Evolutionary conservation across 805 yeast genomes (phyloP).

Genomic region (Hanseniaspora hatyaiensis): DNA sequence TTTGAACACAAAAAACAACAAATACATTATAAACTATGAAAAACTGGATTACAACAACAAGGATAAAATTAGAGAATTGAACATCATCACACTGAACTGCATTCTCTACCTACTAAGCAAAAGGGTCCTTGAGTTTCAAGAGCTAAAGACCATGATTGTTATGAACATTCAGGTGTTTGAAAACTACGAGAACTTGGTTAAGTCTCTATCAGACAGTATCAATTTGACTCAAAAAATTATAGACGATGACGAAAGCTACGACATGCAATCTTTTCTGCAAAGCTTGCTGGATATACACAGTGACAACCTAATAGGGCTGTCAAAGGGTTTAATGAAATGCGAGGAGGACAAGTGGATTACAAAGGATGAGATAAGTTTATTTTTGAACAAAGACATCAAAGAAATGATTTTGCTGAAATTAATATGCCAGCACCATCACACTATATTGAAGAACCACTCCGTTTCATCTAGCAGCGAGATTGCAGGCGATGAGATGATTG

Average conservation of each 20-base stretch:
- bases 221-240: constrained; percentile 7
- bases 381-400: constrained; percentile 62
- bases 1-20: neutral
- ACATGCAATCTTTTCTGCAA: constrained; percentile 31
- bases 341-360: constrained; percentile 33
- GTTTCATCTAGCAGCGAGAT: neutral
- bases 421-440: constrained; percentile 74
- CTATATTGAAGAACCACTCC: constrained; percentile 37
- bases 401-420: constrained; percentile 82
- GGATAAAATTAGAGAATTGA: constrained; percentile 4
- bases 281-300: constrained; percentile 63
- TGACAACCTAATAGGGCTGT: constrained; percentile 70
- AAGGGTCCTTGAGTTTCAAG: constrained; percentile 12
- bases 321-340: constrained; percentile 72
- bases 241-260: neutral
- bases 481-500: constrained; percentile 39
- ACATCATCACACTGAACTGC: constrained; percentile 5
- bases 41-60: neutral
- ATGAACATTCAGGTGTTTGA: constrained; percentile 12
- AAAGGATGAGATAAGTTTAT: constrained; percentile 41
- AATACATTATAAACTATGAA: constrained; percentile 1
- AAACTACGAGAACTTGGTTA: constrained; percentile 11
- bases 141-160: constrained; percentile 5
- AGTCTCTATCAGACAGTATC: constrained; percentile 1
- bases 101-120: constrained; percentile 9